Percentiles rank a stretch among this genome's conserved stretches.
phyloP scores from a whole-genome alignment of 441 rosid genomes.

The Isatis lusitanica region DNA sequence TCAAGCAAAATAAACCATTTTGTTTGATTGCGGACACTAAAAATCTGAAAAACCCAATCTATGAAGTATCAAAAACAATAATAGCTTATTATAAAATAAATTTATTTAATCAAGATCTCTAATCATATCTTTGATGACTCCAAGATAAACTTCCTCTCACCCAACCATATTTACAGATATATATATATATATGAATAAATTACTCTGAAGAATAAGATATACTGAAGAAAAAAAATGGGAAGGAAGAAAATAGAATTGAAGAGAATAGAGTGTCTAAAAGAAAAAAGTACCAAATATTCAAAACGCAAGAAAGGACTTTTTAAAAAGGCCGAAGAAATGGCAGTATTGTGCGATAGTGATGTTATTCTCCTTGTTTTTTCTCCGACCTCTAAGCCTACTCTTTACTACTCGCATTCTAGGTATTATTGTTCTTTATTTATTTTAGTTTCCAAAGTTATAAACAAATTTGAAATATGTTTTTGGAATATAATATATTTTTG shows the following conservation, averaged over 20 bases:
- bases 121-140: not conserved
- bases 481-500: no score
- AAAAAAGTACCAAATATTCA: constrained; percentile 37
- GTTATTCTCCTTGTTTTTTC: constrained; percentile 21
- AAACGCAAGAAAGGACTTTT: constrained; percentile 37
- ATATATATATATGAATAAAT: not conserved
- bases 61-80: not conserved
- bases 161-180: not conserved
- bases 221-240: constrained; percentile 24
- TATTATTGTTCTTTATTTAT: not conserved
- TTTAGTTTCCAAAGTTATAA: not conserved
- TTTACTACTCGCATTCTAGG: constrained; percentile 8
- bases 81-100: not conserved
- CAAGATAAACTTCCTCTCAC: not conserved
- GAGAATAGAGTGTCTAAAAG: constrained; percentile 12
- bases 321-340: constrained; percentile 38
- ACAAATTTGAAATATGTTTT: no score
- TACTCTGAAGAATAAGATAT: not conserved
- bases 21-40: not conserved
- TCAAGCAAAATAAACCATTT: not conserved
- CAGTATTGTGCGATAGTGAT: constrained; percentile 30
- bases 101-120: not conserved
- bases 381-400: not conserved
- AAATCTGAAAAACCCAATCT: not conserved
- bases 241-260: constrained; percentile 32